Evolutionary conservation across 2,329 filamentous ascomycete species (phyloP), one percentile per base, ranked within the genome.

Genomic region (Arthrobotrys pseudoclavata): DNA sequence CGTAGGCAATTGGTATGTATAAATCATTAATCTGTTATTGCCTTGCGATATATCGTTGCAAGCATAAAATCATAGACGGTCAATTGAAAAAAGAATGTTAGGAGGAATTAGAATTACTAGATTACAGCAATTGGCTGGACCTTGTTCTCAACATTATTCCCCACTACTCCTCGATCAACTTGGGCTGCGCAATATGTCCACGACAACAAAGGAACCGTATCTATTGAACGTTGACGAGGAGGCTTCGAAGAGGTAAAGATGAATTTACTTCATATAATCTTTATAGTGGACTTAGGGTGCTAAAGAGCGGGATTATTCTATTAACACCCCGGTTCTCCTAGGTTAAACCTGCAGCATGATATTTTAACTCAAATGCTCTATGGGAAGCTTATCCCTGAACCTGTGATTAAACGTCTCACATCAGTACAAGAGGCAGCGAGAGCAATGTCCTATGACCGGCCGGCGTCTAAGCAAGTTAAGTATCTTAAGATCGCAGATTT

Each of bases 331-430:
- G 40, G 22, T 45, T 45, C 18, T 9, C 31, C 12, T 34, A 76
- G 71, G 34, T 60, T 76, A 26, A 76, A 76, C 31, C 42, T 76
- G 18, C 71, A 76, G 34, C 64, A 76, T 61, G 60, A 66, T 4
- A 69, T 76, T 18, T 29, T 76, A 40, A 64, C 26, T 6, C 57
- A 66, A 50, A 66, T 76, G 53, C 29, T 76, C n/a, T 50, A 40
- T 45, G 71, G 71, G 13, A 76, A 50, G n/a, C 26, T 76, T 6
- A 61, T 76, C 1, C 71, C 64, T 10, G 47, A 57, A 1, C n/a
- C 29, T 3, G 64, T 76, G 3, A 31, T 69, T 3, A n/a, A 57
- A 34, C 48, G 47, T 13, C 66, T 76, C 6, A 42, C 34, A 10
- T 5, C 1, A 40, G n/a, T 60, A 13, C 71, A 69, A 22, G 22